Percentiles rank a stretch among this genome's conserved stretches.
Conservation (phyloP, 306 rosid genomes). For the Citrullus mucosospermus region DNA sequence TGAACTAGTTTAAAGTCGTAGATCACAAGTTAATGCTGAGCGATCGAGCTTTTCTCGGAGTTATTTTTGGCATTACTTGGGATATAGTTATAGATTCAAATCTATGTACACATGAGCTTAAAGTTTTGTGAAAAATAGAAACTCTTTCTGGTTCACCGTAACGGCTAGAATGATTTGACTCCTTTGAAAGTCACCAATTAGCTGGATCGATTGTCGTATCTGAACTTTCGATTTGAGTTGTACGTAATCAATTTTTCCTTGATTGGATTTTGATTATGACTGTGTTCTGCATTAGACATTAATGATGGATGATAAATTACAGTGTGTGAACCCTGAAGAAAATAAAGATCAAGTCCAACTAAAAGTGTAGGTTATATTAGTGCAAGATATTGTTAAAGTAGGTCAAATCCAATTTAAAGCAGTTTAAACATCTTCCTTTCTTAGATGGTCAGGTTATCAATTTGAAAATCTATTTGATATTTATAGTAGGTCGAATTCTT, state of each 20-base stretch:
- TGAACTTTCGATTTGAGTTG: background rate
- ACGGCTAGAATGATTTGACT: background rate
- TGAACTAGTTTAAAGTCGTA: background rate
- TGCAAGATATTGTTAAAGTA: background rate
- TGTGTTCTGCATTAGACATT: background rate
- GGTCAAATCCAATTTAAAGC: background rate
- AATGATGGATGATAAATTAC: background rate
- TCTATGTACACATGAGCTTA: background rate
- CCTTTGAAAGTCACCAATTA: background rate
- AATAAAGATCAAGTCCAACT: background rate
- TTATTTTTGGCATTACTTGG: background rate
- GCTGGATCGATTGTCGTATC: background rate
- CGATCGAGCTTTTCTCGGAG: background rate
- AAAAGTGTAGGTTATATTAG: background rate
- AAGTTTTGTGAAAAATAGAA: background rate
- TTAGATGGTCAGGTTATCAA: background rate
- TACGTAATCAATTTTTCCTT: background rate
- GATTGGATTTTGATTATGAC: background rate
- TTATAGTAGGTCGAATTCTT: background rate
- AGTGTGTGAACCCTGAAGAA: background rate
- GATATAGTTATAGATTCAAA: background rate
- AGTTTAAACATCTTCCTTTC: background rate
- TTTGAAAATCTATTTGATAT: background rate
- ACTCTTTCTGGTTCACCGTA: background rate
- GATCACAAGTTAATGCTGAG: background rate